These are phyloP conservation scores for Globisporangium heterothallicum DNA, from an alignment of 352 stramenopile species.

Conservation along the genomic window DNA sequence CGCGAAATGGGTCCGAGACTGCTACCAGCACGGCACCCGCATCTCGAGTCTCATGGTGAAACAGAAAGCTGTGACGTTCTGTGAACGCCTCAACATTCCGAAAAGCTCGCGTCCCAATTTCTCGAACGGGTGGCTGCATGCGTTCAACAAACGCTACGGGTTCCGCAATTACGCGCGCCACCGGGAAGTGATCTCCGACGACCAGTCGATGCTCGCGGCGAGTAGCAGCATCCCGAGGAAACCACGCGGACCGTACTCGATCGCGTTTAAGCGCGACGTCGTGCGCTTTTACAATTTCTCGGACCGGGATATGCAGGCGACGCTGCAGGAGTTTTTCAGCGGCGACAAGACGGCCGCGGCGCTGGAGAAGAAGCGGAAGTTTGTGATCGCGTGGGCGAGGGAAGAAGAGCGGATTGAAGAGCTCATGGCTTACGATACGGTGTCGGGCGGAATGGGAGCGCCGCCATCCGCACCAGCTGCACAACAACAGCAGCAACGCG, in stretches of 20 bases:
- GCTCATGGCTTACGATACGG: conserved; percentile 15
- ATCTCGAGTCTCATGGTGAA: conserved; percentile 18
- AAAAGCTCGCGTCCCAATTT: conserved; percentile 10
- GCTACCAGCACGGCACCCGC: conserved; percentile 6
- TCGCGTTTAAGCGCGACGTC: conserved; percentile 16
- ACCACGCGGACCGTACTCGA: conserved; percentile 13
- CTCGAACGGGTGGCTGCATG: conserved; percentile 16
- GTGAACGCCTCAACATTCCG: conserved; percentile 10
- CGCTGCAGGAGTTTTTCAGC: conserved; percentile 12
- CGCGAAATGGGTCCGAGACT: conserved; percentile 15
- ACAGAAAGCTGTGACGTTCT: conserved; percentile 13
- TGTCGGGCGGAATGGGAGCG: background rate
- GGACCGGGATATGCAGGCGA: conserved; percentile 11
- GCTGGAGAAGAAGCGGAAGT: conserved; percentile 18
- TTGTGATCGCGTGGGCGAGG: conserved; percentile 10
- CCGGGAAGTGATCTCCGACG: conserved; percentile 13
- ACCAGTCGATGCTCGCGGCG: conserved; percentile 8
- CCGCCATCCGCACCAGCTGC: background rate
- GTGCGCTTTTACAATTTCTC: conserved; percentile 14
- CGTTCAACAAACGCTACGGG: conserved; percentile 19
- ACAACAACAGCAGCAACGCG: conserved; percentile 2
- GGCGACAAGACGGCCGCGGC: conserved; percentile 9
- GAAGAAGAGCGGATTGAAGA: conserved; percentile 14
- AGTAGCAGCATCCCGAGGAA: conserved; percentile 6
- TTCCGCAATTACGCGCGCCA: conserved; percentile 16